Evolutionary conservation across 148 eudicot genomes (phyloP), one percentile per base, ranked within the genome.

Genomic region (Diospyros kaki): DNA sequence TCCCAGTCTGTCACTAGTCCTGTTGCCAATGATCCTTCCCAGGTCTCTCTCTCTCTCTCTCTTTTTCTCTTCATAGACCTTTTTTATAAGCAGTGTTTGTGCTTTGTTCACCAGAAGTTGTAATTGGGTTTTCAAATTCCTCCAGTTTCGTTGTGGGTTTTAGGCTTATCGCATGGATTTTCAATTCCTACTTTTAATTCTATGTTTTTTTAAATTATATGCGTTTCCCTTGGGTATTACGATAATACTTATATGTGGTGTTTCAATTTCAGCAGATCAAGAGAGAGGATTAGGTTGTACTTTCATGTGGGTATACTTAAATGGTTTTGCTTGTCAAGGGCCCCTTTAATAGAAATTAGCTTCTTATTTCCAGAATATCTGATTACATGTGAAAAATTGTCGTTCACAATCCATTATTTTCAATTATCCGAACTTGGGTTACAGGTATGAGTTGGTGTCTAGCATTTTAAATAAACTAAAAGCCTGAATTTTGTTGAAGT

Each of bases 1-100:
- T 48, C 52, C 52, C 52, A 48, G 52, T 8, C 52, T 4, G 52
- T 6, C 43, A 11, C 70, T 64, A 65, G 18, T n/a, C 4, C 70
- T 14, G 51, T 41, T 65, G 77, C 71, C 40, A 41, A 75, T 66
- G 71, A 66, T 66, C 40, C 71, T 44, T 11, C 77, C 1, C 64
- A 66, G 77, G 77, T 75, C 39, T 14, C 4, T 11, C n/a, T 42
- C 68, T 42, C 28, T 28, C 44, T 63, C 53, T 58, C 15, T 70
- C 76, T 74, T 40, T 40, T 0, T 46, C n/a, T 66, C n/a, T 71
- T 1, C 55, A 14, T 18, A 41, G n/a, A 15, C 4, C 52, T 48
- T 58, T 2, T 67, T 7, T 42, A 0, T 39, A 6, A 1, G 5
- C 40, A 42, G 5, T 3, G 9, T 45, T 45, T 40, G 42, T 12